Evolutionary conservation across 108 stramenopile species (phyloP).

Genomic region (Bacterosira constricta): DNA sequence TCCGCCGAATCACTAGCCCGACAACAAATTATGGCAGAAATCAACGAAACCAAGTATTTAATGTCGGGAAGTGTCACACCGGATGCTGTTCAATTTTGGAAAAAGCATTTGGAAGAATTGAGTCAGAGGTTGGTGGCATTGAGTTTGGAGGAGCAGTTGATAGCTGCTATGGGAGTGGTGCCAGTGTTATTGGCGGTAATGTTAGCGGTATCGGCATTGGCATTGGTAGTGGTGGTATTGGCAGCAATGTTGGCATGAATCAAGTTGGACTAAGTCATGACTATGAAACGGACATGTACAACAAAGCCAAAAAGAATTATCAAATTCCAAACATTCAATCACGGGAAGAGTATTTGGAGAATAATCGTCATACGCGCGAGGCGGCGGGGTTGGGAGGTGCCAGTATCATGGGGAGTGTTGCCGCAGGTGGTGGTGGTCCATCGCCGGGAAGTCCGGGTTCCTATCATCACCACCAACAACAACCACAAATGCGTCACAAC

Average conservation of each 20-base stretch:
- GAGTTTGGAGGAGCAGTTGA: conserved; percentile 24
- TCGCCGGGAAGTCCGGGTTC: too few relatives aligned
- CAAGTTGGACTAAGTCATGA: neutral
- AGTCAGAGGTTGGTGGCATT: conserved; percentile 56
- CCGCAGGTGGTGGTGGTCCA: too few relatives aligned
- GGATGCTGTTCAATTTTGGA: conserved; percentile 78
- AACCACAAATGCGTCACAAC: neutral
- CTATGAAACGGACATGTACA: neutral
- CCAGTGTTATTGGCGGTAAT: neutral
- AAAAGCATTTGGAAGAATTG: conserved; percentile 72
- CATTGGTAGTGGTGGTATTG: too few relatives aligned
- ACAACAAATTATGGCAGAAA: conserved; percentile 74
- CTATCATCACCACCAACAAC: neutral
- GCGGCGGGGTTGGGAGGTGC: conserved; percentile 3
- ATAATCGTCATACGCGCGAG: conserved; percentile 8
- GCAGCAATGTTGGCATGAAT: neutral
- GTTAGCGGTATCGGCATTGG: too few relatives aligned
- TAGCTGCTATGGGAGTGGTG: neutral
- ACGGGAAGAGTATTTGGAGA: conserved; percentile 13
- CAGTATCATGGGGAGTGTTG: too few relatives aligned
- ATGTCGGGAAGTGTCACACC: conserved; percentile 74
- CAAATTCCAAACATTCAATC: neutral
- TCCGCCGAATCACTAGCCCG: conserved; percentile 56
- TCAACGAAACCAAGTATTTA: conserved; percentile 68
- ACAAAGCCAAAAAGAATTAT: conserved; percentile 12